A percentile compares a stretch with the other conserved stretches of the same genome.
Conservation (phyloP, 495 filamentous ascomycete species). For the Xylaria cubensis region DNA sequence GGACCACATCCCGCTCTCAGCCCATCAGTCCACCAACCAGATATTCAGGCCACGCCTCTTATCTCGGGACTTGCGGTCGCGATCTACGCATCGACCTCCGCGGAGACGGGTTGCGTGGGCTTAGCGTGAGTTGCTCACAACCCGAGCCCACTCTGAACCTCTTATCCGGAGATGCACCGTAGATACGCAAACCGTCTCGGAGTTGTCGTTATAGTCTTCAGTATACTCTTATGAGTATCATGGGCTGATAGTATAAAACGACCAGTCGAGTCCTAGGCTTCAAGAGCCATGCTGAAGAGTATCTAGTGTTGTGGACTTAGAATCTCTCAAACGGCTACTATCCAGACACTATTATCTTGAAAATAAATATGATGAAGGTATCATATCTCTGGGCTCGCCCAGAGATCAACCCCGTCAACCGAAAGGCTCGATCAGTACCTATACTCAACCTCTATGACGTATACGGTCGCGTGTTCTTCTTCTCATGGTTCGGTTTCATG, state of each 20-base stretch:
- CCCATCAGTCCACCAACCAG: conserved; percentile 14
- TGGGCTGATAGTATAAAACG: conserved; percentile 10
- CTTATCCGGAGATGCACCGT: conserved; percentile 41
- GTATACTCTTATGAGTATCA: conserved; percentile 1
- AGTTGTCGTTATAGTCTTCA: conserved; percentile 1
- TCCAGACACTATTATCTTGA: not conserved
- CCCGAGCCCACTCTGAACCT: conserved; percentile 29
- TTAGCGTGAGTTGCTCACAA: conserved; percentile 28
- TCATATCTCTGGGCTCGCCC: conserved; percentile 64
- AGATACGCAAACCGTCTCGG: conserved; percentile 28
- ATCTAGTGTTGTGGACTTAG: not conserved
- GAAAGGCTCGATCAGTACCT: conserved; percentile 82
- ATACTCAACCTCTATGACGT: conserved; percentile 78
- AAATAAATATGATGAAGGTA: conserved; percentile 43
- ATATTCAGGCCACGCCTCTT: conserved; percentile 5
- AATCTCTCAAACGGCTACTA: not conserved
- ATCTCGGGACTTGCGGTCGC: conserved; percentile 23
- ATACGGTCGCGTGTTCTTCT: conserved; percentile 89
- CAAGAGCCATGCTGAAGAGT: not conserved
- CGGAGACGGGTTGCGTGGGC: conserved; percentile 34
- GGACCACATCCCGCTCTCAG: conserved; percentile 3
- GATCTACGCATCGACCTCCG: conserved; percentile 36
- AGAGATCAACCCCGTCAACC: conserved; percentile 75
- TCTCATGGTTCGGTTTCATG: conserved; percentile 96
- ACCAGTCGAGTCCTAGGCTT: not conserved